Percentiles rank a stretch among this genome's conserved stretches.
phyloP scores from a whole-genome alignment of 2,329 filamentous ascomycete genomes.

The Westerdykella sp. region DNA sequence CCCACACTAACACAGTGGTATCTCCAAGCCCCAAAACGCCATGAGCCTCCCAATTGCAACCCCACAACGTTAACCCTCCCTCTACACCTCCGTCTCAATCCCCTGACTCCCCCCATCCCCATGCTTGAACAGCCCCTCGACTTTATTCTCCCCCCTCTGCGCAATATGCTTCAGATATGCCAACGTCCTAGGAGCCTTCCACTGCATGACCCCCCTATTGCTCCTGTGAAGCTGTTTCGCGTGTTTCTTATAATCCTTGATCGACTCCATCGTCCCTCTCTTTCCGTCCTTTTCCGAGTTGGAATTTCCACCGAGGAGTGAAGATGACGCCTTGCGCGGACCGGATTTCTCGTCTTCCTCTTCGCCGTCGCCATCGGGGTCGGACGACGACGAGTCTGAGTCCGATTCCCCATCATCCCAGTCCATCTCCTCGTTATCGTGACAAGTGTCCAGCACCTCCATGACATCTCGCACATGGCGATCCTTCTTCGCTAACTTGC shows the following conservation, averaged over 20 bases:
- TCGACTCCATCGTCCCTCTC: slow-evolving; percentile 45
- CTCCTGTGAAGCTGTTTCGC: slow-evolving; percentile 37
- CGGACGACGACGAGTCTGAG: slow-evolving; percentile 14
- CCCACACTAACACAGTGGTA: too few species aligned
- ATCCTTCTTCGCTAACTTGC: slow-evolving; percentile 50
- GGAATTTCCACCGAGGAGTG: slow-evolving; percentile 18
- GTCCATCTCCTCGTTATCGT: slow-evolving; percentile 48
- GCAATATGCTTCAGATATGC: slow-evolving; percentile 57
- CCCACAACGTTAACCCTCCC: too few species aligned
- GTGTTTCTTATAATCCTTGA: slow-evolving; percentile 48
- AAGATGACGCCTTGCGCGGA: slow-evolving; percentile 12
- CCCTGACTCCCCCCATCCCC: slow-evolving; percentile 48
- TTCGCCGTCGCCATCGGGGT: slow-evolving; percentile 19
- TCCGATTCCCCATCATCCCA: slow-evolving; percentile 32
- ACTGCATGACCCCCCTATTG: slow-evolving; percentile 69
- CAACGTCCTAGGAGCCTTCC: slow-evolving; percentile 52
- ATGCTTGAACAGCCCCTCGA: slow-evolving; percentile 50
- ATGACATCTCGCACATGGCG: slow-evolving; percentile 53
- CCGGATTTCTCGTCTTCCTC: slow-evolving; percentile 10
- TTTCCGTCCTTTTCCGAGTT: slow-evolving; percentile 31
- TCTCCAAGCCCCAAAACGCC: too few species aligned
- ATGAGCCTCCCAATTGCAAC: background rate
- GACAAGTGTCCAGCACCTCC: slow-evolving; percentile 57
- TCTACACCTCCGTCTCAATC: slow-evolving; percentile 63
- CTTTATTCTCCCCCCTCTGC: slow-evolving; percentile 43